Conservation (phyloP, 148 eudicot species). For the Rhododendron williamsianum region DNA sequence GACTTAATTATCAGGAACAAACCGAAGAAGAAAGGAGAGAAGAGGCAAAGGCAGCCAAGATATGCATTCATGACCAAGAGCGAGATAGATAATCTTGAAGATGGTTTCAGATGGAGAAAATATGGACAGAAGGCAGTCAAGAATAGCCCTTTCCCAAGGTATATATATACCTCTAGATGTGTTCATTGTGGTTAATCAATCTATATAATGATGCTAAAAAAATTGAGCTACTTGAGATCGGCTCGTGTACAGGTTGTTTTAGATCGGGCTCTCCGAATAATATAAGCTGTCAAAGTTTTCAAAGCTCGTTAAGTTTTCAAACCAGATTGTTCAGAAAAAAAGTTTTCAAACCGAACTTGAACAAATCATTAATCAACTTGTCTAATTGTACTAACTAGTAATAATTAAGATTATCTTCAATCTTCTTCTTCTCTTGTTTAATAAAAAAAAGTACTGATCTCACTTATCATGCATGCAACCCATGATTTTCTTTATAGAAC, state of each 20-base stretch:
- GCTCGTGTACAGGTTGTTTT: background rate
- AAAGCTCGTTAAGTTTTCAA: background rate
- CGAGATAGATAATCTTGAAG: constrained; percentile 37
- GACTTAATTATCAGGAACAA: constrained; percentile 10
- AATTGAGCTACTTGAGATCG: no score
- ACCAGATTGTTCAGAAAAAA: background rate
- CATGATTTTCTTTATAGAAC: background rate
- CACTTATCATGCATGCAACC: background rate
- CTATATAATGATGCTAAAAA: background rate
- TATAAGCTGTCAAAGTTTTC: background rate
- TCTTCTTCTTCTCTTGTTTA: background rate
- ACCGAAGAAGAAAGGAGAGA: constrained; percentile 23
- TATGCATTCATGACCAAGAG: constrained; percentile 38
- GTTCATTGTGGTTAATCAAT: background rate
- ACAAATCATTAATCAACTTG: background rate
- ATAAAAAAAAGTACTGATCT: background rate
- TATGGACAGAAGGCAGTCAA: constrained; percentile 22
- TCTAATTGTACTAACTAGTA: background rate
- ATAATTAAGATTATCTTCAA: background rate
- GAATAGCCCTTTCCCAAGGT: constrained; percentile 16
- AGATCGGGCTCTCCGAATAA: background rate
- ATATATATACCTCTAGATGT: background rate
- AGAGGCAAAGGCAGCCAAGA: constrained; percentile 23
- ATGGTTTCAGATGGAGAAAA: constrained; percentile 29
- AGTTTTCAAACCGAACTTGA: background rate